Evolutionary conservation across 2,329 filamentous ascomycete genomes (phyloP).

Genomic region (Ophiostoma triangulosporum): DNA sequence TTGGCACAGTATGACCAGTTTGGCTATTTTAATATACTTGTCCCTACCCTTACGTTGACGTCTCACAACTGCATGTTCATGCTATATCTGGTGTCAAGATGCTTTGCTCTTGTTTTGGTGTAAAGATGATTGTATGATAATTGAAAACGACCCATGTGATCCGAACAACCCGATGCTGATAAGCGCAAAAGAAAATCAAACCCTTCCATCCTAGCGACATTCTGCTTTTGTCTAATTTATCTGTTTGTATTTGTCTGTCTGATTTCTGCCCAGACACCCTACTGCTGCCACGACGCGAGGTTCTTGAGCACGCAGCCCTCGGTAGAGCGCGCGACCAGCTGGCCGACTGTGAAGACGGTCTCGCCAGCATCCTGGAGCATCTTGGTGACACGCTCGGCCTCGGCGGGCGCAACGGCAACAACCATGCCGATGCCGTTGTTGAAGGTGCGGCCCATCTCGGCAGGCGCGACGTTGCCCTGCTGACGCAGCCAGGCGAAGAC

Average conservation of each 20-base stretch:
- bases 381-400: slow-evolving; percentile 46
- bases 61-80: neutral
- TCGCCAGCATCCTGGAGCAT: slow-evolving; percentile 57
- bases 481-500: slow-evolving; percentile 82
- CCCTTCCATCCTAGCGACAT: neutral
- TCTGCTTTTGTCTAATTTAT: too few relatives aligned
- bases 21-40: neutral
- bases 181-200: neutral
- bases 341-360: slow-evolving; percentile 63
- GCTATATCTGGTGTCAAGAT: neutral
- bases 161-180: neutral
- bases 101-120: neutral
- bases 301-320: slow-evolving; percentile 52
- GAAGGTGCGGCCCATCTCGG: slow-evolving; percentile 85
- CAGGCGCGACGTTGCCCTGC: slow-evolving; percentile 53
- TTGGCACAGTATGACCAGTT: slow-evolving; percentile 1
- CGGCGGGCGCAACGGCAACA: slow-evolving; percentile 67
- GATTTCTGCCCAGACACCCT: neutral
- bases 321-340: slow-evolving; percentile 41
- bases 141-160: neutral
- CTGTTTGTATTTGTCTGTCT: too few relatives aligned
- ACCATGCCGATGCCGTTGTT: slow-evolving; percentile 95
- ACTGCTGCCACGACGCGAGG: slow-evolving; percentile 28
- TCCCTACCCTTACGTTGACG: neutral
- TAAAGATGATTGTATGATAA: neutral